Evolutionary conservation across 2,329 filamentous ascomycete species (phyloP).

Genomic region (Penicillium sp.): DNA sequence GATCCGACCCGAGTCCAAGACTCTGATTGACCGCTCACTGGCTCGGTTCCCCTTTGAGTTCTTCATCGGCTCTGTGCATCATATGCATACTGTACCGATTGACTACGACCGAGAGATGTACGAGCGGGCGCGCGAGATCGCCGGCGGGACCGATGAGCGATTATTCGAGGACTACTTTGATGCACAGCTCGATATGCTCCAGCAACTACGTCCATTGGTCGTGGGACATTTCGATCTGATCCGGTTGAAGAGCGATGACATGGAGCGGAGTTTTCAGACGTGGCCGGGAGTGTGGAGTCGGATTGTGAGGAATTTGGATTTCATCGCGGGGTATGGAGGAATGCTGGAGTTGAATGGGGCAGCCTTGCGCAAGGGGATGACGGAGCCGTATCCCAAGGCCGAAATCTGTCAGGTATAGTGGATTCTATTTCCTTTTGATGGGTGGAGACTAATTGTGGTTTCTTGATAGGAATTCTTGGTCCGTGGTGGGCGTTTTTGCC

Average conservation of each 20-base stretch:
- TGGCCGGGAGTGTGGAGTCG: slow-evolving; percentile 65
- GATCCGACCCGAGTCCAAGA: slow-evolving; percentile 65
- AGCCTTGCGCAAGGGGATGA: slow-evolving; percentile 79
- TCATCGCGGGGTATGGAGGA: slow-evolving; percentile 66
- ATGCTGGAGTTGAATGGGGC: slow-evolving; percentile 86
- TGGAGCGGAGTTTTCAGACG: slow-evolving; percentile 54
- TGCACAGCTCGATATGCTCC: slow-evolving; percentile 74
- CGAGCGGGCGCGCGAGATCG: slow-evolving; percentile 51
- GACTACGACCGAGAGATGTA: slow-evolving; percentile 74
- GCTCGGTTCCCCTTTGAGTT: slow-evolving; percentile 66
- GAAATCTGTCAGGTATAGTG: slow-evolving; percentile 64
- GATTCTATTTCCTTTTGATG: neutral
- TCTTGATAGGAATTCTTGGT: slow-evolving; percentile 58
- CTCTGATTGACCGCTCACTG: slow-evolving; percentile 55
- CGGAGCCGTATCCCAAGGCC: slow-evolving; percentile 78
- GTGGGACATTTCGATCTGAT: slow-evolving; percentile 95
- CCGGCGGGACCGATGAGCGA: slow-evolving; percentile 61
- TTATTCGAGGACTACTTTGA: slow-evolving; percentile 85
- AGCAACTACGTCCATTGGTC: slow-evolving; percentile 63
- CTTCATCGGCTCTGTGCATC: slow-evolving; percentile 89
- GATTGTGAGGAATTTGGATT: slow-evolving; percentile 66
- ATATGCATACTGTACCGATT: slow-evolving; percentile 79
- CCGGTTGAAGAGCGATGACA: slow-evolving; percentile 67
- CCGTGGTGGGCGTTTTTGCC: slow-evolving; percentile 73
- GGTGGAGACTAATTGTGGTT: slow-evolving; percentile 13